Evolutionary conservation across 2,329 filamentous ascomycete species (phyloP).

Genomic region (Trichoderma lentiforme): DNA sequence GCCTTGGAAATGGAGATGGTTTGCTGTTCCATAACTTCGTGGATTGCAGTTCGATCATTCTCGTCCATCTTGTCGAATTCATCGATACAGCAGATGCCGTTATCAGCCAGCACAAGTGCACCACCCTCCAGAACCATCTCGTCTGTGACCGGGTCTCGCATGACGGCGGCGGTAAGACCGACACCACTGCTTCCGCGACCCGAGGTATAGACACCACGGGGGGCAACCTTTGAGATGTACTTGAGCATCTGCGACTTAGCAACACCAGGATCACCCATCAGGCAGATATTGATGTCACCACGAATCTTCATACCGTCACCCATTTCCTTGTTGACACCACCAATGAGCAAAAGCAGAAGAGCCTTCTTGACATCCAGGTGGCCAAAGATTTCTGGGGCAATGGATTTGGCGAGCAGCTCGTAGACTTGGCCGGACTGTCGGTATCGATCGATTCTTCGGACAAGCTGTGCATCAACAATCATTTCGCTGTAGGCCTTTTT

Average conservation of each 20-base stretch:
- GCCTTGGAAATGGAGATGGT: slow-evolving; percentile 81
- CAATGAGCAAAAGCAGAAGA: slow-evolving; percentile 88
- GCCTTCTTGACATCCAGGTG: slow-evolving; percentile 98
- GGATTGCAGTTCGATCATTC: slow-evolving; percentile 75
- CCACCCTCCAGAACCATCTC: slow-evolving; percentile 83
- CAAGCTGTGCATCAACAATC: slow-evolving; percentile 73
- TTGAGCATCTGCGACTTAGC: slow-evolving; percentile 98
- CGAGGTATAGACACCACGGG: slow-evolving; percentile 82
- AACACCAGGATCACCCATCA: slow-evolving; percentile 99
- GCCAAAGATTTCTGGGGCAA: slow-evolving; percentile 95
- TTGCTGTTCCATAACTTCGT: slow-evolving; percentile 88
- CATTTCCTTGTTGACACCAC: slow-evolving; percentile 94
- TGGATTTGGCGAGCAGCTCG: slow-evolving; percentile 91
- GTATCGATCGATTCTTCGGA: slow-evolving; percentile 81
- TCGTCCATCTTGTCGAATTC: slow-evolving; percentile 92
- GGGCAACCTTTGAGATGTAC: slow-evolving; percentile 97
- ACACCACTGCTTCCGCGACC: slow-evolving; percentile 79
- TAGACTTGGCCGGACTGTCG: slow-evolving; percentile 87
- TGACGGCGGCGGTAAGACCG: slow-evolving; percentile 77
- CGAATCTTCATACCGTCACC: slow-evolving; percentile 98
- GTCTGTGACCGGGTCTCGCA: slow-evolving; percentile 79
- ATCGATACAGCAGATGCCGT: slow-evolving; percentile 82
- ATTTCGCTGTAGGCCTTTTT: slow-evolving; percentile 98
- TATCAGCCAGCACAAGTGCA: slow-evolving; percentile 75
- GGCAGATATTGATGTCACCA: slow-evolving; percentile 96